Percentiles rank a stretch among this genome's conserved stretches.
Evolutionary conservation across 495 filamentous ascomycete species (phyloP).

Genomic region (Xylaria curta): DNA sequence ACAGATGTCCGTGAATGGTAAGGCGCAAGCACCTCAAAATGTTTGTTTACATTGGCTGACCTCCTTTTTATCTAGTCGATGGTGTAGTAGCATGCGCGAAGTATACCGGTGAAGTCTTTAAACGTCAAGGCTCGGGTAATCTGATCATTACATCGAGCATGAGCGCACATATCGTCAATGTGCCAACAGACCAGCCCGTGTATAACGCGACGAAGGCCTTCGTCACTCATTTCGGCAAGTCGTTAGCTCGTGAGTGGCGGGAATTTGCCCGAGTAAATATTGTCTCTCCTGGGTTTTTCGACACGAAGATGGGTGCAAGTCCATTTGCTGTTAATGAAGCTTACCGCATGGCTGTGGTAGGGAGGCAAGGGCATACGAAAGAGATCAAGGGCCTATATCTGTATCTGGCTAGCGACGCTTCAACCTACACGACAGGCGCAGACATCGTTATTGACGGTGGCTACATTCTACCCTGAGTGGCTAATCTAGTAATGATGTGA

Average conservation of each 20-base stretch:
- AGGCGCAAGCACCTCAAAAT: not conserved
- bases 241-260: not conserved
- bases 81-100: not conserved
- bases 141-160: conserved; percentile 64
- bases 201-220: conserved; percentile 40
- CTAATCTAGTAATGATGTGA: not conserved
- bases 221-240: not conserved
- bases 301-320: not conserved
- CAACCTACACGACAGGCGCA: not conserved
- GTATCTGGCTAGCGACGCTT: not conserved
- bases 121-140: conserved; percentile 16
- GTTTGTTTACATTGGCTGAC: not conserved
- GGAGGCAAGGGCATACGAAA: not conserved
- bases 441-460: not conserved
- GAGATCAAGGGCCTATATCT: not conserved
- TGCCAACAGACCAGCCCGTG: conserved; percentile 64
- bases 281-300: not conserved
- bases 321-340: not conserved
- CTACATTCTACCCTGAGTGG: not conserved
- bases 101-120: not conserved
- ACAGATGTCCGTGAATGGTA: conserved; percentile 48
- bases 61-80: not conserved
- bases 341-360: not conserved
- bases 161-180: conserved; percentile 67
- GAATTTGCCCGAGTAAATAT: not conserved